Conservation (phyloP, 257 asterid genomes). For the Solanum pinnatisectum region DNA sequence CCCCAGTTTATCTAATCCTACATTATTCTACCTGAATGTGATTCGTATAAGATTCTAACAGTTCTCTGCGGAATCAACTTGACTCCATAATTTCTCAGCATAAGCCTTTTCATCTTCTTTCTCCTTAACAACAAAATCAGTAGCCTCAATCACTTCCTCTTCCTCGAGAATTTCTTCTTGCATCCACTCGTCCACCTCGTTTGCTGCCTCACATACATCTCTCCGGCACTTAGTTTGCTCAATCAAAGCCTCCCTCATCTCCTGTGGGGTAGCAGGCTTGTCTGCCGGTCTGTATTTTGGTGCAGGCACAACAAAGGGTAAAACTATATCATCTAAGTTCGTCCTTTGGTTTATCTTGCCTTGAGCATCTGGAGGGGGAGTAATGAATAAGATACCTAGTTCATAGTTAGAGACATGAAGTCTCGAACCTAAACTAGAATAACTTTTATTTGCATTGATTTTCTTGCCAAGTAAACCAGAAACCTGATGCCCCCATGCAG, state of each 20-base stretch:
- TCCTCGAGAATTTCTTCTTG: conserved; percentile 44
- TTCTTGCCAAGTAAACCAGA: conserved; percentile 19
- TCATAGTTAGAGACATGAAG: conserved; percentile 78
- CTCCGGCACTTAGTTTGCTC: conserved; percentile 25
- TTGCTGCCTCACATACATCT: conserved; percentile 20
- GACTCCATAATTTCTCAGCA: conserved; percentile 72
- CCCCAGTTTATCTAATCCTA: not conserved
- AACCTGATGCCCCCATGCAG: conserved; percentile 88
- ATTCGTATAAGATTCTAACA: not conserved
- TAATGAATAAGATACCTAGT: conserved; percentile 61
- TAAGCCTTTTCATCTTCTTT: conserved; percentile 75
- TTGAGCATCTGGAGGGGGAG: conserved; percentile 40
- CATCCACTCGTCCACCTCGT: conserved; percentile 11
- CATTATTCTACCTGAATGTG: not conserved
- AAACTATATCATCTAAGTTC: conserved; percentile 52
- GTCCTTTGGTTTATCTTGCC: conserved; percentile 6
- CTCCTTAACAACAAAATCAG: conserved; percentile 26
- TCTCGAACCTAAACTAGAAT: conserved; percentile 53
- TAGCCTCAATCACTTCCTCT: conserved; percentile 38
- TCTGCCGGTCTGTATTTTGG: conserved; percentile 56
- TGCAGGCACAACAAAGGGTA: conserved; percentile 76
- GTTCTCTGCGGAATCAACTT: conserved; percentile 33
- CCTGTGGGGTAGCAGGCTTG: conserved; percentile 68
- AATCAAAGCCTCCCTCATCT: conserved; percentile 59
- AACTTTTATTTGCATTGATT: conserved; percentile 12